Percentiles rank a stretch among this genome's conserved stretches.
phyloP scores from a whole-genome alignment of 2,329 filamentous ascomycete species.

The Didymella lethalis region DNA sequence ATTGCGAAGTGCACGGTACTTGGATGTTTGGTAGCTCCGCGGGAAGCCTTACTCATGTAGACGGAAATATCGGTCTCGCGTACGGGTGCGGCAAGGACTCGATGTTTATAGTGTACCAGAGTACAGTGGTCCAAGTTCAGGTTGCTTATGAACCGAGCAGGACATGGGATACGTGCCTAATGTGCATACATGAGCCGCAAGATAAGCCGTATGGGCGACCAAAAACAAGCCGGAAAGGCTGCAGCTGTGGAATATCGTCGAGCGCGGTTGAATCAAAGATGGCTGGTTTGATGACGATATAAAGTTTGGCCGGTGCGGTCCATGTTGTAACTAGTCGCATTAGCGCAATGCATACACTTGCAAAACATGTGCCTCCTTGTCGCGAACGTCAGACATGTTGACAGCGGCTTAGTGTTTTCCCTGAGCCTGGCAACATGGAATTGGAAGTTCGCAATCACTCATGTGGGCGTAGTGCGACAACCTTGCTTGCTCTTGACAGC shows the following conservation, averaged over 20 bases:
- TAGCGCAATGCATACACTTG: conserved; percentile 21
- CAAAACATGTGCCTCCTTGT: conserved; percentile 15
- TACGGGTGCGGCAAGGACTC: conserved; percentile 2
- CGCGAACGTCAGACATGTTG: conserved; percentile 29
- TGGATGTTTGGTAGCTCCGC: conserved; percentile 1
- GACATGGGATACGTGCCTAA: neutral
- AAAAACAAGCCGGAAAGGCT: conserved; percentile 25
- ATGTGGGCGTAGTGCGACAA: conserved; percentile 25
- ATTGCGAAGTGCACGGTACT: neutral
- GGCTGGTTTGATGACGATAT: conserved; percentile 28
- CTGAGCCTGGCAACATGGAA: conserved; percentile 23
- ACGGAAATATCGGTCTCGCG: conserved; percentile 8
- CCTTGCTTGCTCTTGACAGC: conserved; percentile 19
- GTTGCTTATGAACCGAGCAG: conserved; percentile 5
- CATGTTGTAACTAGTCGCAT: conserved; percentile 20
- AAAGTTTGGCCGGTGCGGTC: conserved; percentile 24
- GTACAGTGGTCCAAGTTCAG: neutral
- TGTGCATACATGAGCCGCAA: neutral
- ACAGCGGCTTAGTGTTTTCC: conserved; percentile 30
- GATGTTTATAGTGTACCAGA: conserved; percentile 9
- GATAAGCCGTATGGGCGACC: conserved; percentile 2
- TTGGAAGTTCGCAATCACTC: conserved; percentile 23
- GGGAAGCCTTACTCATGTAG: conserved; percentile 2
- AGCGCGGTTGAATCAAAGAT: conserved; percentile 6
- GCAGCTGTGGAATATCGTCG: conserved; percentile 25